phyloP scores from a whole-genome alignment of 2,329 filamentous ascomycete species.

The Dryadomyces quercus-mongolicae region DNA sequence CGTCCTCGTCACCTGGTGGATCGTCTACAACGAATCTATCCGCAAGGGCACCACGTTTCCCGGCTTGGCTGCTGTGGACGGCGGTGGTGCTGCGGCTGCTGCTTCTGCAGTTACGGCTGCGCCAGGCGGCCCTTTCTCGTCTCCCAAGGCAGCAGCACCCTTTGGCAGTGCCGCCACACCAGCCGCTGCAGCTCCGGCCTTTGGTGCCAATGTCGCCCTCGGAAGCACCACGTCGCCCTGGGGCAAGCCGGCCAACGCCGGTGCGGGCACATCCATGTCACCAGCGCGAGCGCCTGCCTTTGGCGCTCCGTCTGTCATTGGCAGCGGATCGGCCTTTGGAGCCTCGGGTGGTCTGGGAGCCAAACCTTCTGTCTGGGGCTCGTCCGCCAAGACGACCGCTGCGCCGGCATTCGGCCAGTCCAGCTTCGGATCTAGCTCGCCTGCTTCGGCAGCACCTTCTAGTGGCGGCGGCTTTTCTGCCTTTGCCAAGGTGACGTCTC shows the following conservation, averaged over 20 bases:
- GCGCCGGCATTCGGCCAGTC: slow-evolving; percentile 43
- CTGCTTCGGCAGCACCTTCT: slow-evolving; percentile 18
- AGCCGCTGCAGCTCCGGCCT: slow-evolving; percentile 24
- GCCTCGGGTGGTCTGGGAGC: slow-evolving; percentile 20
- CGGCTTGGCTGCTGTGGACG: slow-evolving; percentile 45
- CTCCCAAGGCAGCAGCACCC: slow-evolving; percentile 20
- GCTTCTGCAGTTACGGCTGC: slow-evolving; percentile 13
- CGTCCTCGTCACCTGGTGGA: slow-evolving; percentile 76
- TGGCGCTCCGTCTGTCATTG: slow-evolving; percentile 24
- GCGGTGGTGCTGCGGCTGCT: slow-evolving; percentile 13
- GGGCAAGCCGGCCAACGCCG: slow-evolving; percentile 15
- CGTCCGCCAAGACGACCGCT: slow-evolving; percentile 15
- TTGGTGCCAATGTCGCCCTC: slow-evolving; percentile 34
- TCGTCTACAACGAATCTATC: slow-evolving; percentile 82
- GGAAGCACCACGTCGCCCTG: slow-evolving; percentile 41
- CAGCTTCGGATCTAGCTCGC: slow-evolving; percentile 27
- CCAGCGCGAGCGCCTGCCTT: slow-evolving; percentile 31
- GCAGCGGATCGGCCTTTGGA: slow-evolving; percentile 22
- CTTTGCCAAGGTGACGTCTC: slow-evolving; percentile 10
- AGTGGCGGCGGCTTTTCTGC: slow-evolving; percentile 12
- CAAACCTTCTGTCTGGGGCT: slow-evolving; percentile 18
- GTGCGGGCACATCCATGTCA: slow-evolving; percentile 11
- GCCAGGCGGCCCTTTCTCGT: slow-evolving; percentile 15
- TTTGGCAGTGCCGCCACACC: slow-evolving; percentile 14
- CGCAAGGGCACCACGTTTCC: slow-evolving; percentile 61